Conservation (phyloP, 1,139 yeast genomes). For the Meyerozyma sp. region DNA sequence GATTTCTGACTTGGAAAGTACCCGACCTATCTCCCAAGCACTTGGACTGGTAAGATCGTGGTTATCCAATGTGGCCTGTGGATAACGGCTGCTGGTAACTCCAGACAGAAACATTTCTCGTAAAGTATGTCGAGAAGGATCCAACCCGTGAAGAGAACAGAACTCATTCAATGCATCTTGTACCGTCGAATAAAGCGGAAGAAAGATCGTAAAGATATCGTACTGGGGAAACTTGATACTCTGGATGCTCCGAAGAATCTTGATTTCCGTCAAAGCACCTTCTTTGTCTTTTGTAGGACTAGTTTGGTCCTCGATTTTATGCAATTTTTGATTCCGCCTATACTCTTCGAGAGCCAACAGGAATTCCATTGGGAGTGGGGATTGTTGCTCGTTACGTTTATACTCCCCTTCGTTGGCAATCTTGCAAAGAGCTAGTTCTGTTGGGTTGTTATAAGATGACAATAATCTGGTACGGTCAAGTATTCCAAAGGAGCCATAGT, state of each 20-base stretch:
- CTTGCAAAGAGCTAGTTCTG: conserved; percentile 55
- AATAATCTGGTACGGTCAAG: conserved; percentile 52
- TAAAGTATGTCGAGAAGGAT: conserved; percentile 20
- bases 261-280: not conserved
- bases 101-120: conserved; percentile 7
- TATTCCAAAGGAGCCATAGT: conserved; percentile 70
- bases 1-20: not conserved
- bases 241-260: not conserved
- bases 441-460: conserved; percentile 56
- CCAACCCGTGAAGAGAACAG: conserved; percentile 25
- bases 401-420: conserved; percentile 35
- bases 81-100: not conserved
- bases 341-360: not conserved
- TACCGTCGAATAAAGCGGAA: conserved; percentile 15
- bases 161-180: conserved; percentile 29
- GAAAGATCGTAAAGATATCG: not conserved
- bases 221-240: not conserved
- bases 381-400: conserved; percentile 26
- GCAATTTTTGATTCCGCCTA: not conserved
- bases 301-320: conserved; percentile 3
- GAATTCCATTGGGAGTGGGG: conserved; percentile 52
- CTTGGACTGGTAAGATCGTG: not conserved
- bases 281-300: not conserved
- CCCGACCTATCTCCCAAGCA: not conserved
- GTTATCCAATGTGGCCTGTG: not conserved